A percentile compares a stretch with the other conserved stretches of the same genome.
Conservation (phyloP, 2,329 filamentous ascomycete species). For the Ophiostoma populinum region DNA sequence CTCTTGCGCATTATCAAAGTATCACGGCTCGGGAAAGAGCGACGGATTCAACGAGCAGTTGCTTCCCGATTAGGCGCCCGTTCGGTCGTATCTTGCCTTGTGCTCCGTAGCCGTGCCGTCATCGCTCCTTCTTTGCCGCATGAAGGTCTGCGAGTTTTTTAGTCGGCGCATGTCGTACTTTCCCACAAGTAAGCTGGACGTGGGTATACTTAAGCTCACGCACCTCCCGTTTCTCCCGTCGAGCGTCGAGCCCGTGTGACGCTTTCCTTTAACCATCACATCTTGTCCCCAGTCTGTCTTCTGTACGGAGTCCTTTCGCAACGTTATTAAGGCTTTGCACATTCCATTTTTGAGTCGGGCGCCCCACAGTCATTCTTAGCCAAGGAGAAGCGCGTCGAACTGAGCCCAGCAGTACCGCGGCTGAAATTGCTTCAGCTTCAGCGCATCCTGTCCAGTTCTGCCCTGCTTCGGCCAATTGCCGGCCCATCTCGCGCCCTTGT, state of each 20-base stretch:
- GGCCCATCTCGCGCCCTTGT: neutral
- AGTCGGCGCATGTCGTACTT: too few species aligned
- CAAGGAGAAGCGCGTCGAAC: neutral
- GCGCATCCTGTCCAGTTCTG: too few species aligned
- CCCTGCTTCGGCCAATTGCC: too few species aligned
- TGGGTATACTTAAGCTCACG: too few species aligned
- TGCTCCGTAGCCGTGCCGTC: constrained; percentile 1
- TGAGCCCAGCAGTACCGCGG: neutral
- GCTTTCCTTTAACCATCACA: too few species aligned
- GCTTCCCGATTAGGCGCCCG: neutral
- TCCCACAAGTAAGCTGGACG: too few species aligned
- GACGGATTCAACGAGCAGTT: constrained; percentile 10
- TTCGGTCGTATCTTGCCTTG: neutral
- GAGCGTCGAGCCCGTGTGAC: too few species aligned
- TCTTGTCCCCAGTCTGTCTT: too few species aligned
- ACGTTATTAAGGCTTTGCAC: too few species aligned
- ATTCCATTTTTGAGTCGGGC: neutral
- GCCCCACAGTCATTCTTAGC: neutral
- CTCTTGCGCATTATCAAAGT: neutral
- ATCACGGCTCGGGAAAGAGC: constrained; percentile 10
- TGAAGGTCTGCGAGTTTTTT: too few species aligned
- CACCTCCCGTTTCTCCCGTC: too few species aligned
- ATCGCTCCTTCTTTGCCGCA: neutral
- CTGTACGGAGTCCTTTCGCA: too few species aligned
- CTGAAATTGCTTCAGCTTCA: neutral